Conservation (phyloP, 2,329 filamentous ascomycete genomes). For the Coleophoma crateriformis region DNA sequence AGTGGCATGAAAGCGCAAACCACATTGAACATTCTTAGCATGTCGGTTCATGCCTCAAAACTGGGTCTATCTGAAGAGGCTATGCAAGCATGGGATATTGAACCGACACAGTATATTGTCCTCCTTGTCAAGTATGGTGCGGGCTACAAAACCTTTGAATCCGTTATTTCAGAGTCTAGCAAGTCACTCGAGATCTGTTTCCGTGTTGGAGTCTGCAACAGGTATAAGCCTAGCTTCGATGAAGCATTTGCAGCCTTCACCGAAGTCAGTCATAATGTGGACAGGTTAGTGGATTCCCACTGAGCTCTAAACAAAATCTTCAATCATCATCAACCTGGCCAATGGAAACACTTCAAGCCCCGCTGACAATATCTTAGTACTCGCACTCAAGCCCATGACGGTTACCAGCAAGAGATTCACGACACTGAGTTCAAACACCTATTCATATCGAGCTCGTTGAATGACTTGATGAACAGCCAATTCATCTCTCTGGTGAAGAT, state of each 20-base stretch:
- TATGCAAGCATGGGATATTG: conserved; percentile 71
- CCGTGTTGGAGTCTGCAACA: conserved; percentile 63
- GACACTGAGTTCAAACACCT: conserved; percentile 42
- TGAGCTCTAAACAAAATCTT: too few species aligned
- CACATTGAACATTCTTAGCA: conserved; percentile 46
- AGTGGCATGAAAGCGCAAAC: conserved; percentile 37
- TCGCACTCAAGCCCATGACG: too few species aligned
- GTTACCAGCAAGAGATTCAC: too few species aligned
- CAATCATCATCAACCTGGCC: too few species aligned
- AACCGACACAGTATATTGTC: conserved; percentile 62
- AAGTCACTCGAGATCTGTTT: conserved; percentile 44
- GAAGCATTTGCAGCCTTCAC: conserved; percentile 31
- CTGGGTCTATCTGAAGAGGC: conserved; percentile 70
- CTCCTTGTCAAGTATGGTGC: conserved; percentile 61
- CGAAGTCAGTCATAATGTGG: conserved; percentile 4
- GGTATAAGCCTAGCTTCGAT: conserved; percentile 62
- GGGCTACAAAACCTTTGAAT: conserved; percentile 56
- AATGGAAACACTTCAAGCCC: too few species aligned
- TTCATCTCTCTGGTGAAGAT: conserved; percentile 59
- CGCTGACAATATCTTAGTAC: too few species aligned
- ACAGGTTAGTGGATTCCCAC: too few species aligned
- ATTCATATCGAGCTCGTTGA: conserved; percentile 69
- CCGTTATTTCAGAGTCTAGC: conserved; percentile 38
- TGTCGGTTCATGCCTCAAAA: conserved; percentile 65
- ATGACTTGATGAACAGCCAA: conserved; percentile 60